Base-by-base conservation (phyloP, 176 grass and related monocot genomes). In the Lolium multiflorum region DNA sequence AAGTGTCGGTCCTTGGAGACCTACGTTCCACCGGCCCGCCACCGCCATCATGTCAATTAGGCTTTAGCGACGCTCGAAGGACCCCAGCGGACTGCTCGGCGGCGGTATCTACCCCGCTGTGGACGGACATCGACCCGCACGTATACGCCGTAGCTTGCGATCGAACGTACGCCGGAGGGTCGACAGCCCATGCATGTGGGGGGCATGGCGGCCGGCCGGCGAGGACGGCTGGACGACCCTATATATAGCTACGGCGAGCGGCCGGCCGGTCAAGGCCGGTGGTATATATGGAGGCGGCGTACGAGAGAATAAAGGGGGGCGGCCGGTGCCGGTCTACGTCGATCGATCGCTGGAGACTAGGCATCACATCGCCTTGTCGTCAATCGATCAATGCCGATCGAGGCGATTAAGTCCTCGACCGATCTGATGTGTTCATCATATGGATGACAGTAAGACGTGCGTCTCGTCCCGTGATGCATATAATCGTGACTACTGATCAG, bases 311-410 rank as follows among this genome's bases (percentile, higher is more conserved):
- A 46, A 37, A 74, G 48, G 35, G 35, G 12, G 2, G 31, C 6
- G 44, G 44, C 44, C 71, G 37, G 20, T 20, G 43, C 63, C 24
- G 18, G 41, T 5, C 74, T 24, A 57, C 64, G 55, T 47, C 49
- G 24, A 48, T 85, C 63, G 38, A 63, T 43, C 64, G 50, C 55
- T 57, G 17, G 41, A 25, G 49, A 72, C 43, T 49, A 15, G 54
- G 65, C 57, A 35, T 16, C 88, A 89, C 88, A 68, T 81, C 82
- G 88, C 77, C 50, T 11, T 85, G 88, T 81, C 82, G 75, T 14
- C 22, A 13, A 49, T 13, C n/a, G 22, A 49, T 13, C n/a, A 5
- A 28, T 7, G 63, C 28, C 13, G 28, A 18, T 14, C 13, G 28
- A 18, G 16, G 64, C 43, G 22, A 74, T 51, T 74, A 26, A 74